Base-by-base conservation (phyloP, 768 basidiomycete genomes). In the Stropharia rugosoannulata region DNA sequence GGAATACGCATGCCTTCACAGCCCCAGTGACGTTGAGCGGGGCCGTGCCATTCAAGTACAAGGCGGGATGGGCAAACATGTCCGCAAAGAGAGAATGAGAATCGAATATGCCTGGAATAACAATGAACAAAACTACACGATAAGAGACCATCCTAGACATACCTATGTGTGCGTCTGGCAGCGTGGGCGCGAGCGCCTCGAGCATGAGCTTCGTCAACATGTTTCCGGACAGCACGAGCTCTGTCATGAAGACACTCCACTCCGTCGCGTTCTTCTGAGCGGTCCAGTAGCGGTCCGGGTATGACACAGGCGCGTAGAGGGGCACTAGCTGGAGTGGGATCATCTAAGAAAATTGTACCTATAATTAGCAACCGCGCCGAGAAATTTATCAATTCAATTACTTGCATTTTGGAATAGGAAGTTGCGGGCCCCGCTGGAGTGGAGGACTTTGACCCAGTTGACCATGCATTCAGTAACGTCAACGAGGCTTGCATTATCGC, bases 341-440 rank as follows among this genome's bases (percentile, higher is more conserved):
- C 73, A 86, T 83, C 83, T 84, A 58, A 9, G 37, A 39, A 11
- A 19, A 46, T 41, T 16, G 41, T n/a, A 54, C 22, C 27, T 44
- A 41, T 60, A 29, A 11, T 57, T n/a, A 37, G 45, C 27, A 13
- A 25, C 45, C 19, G 45, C 22, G 22, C 45, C 22, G 45, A 27
- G 11, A 27, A 7, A 10, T 32, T 12, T 12, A 11, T 22, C 7
- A 41, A 8, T 1, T 27, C 40, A 9, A 48, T 11, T n/a, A 63
- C 82, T 68, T 57, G 85, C 86, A 60, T 86, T 87, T 59, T 86
- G 84, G 72, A 88, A 84, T 48, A 88, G 66, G 63, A 88, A 86
- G 61, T 88, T 85, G 43, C 85, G 74, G 3, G 83, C 86, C 5
- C 87, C 86, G 47, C 68, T 75, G 10, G 76, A 64, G 62, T 87